Conservation (phyloP, 371 early-diverging fungal species). For the Catenaria anguillulae region DNA sequence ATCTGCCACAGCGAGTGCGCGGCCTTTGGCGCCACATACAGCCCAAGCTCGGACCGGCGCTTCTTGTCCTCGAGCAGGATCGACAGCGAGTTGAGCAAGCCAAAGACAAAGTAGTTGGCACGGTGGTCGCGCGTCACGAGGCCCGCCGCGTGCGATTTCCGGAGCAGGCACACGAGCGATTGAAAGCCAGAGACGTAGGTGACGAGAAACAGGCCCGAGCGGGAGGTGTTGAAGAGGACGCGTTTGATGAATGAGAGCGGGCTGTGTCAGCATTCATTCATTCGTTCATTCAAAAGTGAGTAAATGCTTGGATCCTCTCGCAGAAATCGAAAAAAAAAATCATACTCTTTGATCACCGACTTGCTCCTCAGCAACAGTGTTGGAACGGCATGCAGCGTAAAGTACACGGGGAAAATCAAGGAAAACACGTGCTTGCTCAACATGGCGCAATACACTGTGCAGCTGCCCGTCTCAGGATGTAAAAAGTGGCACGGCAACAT, state of each 20-base stretch:
- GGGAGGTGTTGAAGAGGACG: background rate
- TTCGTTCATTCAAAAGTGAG: no score
- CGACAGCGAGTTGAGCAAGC: slow-evolving; percentile 12
- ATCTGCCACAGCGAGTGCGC: slow-evolving; percentile 20
- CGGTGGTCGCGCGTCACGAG: slow-evolving; percentile 9
- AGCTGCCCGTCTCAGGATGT: background rate
- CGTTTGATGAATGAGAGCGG: background rate
- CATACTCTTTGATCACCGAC: background rate
- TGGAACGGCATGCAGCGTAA: slow-evolving; percentile 2
- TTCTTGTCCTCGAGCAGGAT: slow-evolving; percentile 20
- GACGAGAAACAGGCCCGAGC: slow-evolving; percentile 1
- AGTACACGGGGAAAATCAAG: slow-evolving; percentile 2
- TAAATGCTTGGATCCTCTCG: no score
- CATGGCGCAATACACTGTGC: background rate
- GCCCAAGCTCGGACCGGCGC: slow-evolving; percentile 21
- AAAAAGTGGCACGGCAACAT: slow-evolving; percentile 2
- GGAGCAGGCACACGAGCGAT: background rate
- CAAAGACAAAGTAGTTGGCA: slow-evolving; percentile 11
- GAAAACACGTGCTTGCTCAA: background rate
- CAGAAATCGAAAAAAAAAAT: no score
- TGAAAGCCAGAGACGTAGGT: slow-evolving; percentile 7
- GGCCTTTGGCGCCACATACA: slow-evolving; percentile 32
- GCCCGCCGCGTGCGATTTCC: background rate
- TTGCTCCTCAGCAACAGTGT: background rate
- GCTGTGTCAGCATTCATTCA: background rate